Evolutionary conservation across 2,329 filamentous ascomycete genomes (phyloP), one percentile per base, ranked within the genome.

Genomic region (Cytospora leucostoma): DNA sequence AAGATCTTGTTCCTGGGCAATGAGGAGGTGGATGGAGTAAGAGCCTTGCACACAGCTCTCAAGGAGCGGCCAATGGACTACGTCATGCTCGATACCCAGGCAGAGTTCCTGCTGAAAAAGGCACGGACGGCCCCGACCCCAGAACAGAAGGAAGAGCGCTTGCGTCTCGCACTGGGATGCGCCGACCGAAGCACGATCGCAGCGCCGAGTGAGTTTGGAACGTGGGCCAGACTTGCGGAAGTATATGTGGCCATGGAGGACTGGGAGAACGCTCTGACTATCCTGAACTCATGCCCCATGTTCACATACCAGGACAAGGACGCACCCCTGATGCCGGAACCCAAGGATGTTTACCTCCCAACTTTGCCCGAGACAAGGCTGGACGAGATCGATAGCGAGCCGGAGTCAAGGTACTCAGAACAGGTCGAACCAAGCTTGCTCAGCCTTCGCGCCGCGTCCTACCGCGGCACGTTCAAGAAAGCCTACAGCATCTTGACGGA

Each of bases 251-350:
- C 89, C 56, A 86, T 96, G 77, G 95, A 99, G 74, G 92, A 96
- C 73, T 99, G 95, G 93, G 95, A 98, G 73, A 87, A 98, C 69
- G 95, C 95, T 0, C 84, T 99, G 32, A 88, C 96, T 6, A 98
- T 95, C 4, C 83, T 99, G 59, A 99, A 99, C 78, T 99, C 95
- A 19, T 99, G 95, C 75, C 95, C 95, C 10, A 99, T 99, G 95
- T 99, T 99, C 76, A 99, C 95, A 7, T 98, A 99, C 76, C 95
- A 98, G 76, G 95, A 99, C 77, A 98, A 97, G 76, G 95, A 99
- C 74, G 90, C 93, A 7, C 95, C 95, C 4, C 79, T 95, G 65
- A 94, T 98, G 90, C 95, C 95, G 1, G 93, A 97, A 72, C 93
- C 95, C 0, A 89, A 90, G 70, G 91, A 93, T 62, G 90, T 98